Base-by-base conservation (phyloP, 164 flowering plant genomes). In the Kalanchoe fedtschenkoi region DNA sequence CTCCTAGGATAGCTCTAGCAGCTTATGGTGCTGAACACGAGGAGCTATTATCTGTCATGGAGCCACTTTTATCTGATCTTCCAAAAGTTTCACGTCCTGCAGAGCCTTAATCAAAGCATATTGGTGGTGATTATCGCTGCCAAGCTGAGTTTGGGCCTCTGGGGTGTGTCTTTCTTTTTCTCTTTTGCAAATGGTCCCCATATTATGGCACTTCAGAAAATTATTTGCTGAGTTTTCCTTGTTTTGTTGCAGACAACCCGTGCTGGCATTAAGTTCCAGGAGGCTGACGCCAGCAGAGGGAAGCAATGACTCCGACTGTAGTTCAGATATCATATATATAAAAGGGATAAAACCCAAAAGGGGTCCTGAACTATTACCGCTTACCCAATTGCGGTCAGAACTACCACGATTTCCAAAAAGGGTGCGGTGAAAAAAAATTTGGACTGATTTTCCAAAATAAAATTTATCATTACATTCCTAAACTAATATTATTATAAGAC, bases 211-310 rank as follows among this genome's bases (percentile, higher is more conserved):
- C 4, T 2, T 2, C 4, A 24, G 0, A 11, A 26, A 13, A 26
- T 22, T n/a, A 11, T 51, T 17, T 26, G 16, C 32, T 51, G 56
- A 51, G 21, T 26, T 3, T 26, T 5, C 14, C 17, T 10, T 51
- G 33, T 51, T 5, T 11, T 13, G 28, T 51, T 13, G 37, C 82
- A 93, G 98, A 68, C 26, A 34, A 84, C 93, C 47, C 89, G 87
- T 95, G 34, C 84, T 95, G 63, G 97, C 96, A 64, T 95, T 91
- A 83, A 77, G 76, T 79, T 60, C 96, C 95, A 58, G 96, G 97
- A 65, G 99, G 99, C 65, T 95, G 97, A 96, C 62, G 65, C 21
- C 75, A 78, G 28, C 91, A 79, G 65, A 87, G 86, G 67, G 93
- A 85, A 32, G 86, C 93, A 35, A 69, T 88, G 65, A 74, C 74